Evolutionary conservation across 2,329 filamentous ascomycete genomes (phyloP).

Genomic region (Rutstroemia sp.): DNA sequence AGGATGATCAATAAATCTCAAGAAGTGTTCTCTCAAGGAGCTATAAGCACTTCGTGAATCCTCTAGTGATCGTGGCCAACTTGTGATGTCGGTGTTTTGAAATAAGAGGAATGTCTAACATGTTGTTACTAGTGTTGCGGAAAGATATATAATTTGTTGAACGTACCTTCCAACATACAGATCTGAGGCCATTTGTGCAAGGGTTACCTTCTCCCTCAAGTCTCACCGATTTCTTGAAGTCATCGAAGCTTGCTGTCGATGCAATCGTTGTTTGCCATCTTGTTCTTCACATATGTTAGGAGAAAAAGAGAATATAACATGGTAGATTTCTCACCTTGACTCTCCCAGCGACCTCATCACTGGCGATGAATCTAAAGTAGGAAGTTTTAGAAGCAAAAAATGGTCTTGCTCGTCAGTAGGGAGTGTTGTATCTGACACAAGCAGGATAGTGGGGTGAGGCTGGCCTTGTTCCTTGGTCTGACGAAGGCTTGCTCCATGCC

Average conservation of each 20-base stretch:
- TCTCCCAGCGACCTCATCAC: constrained; percentile 49
- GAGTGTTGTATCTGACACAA: no score
- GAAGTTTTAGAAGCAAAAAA: not conserved
- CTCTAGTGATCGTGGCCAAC: constrained; percentile 61
- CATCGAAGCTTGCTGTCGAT: constrained; percentile 48
- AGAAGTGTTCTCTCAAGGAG: constrained; percentile 63
- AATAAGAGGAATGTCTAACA: constrained; percentile 72
- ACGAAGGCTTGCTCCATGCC: no score
- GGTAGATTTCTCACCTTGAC: constrained; percentile 36
- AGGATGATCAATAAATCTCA: constrained; percentile 78
- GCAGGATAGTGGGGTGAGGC: not conserved
- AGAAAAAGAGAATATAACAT: not conserved
- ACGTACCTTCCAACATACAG: constrained; percentile 82
- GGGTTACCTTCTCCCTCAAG: constrained; percentile 52
- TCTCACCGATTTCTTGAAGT: constrained; percentile 58
- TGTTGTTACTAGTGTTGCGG: constrained; percentile 3
- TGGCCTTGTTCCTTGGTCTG: no score
- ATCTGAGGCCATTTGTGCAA: constrained; percentile 68
- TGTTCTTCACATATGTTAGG: constrained; percentile 37
- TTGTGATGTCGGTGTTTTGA: constrained; percentile 52
- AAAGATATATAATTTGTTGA: not conserved
- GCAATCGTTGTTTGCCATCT: constrained; percentile 61
- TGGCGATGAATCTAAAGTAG: constrained; percentile 3
- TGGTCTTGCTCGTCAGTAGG: no score
- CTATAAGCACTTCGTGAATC: constrained; percentile 69